Base-by-base conservation (phyloP, 441 rosid genomes). In the Erodium trifolium region DNA sequence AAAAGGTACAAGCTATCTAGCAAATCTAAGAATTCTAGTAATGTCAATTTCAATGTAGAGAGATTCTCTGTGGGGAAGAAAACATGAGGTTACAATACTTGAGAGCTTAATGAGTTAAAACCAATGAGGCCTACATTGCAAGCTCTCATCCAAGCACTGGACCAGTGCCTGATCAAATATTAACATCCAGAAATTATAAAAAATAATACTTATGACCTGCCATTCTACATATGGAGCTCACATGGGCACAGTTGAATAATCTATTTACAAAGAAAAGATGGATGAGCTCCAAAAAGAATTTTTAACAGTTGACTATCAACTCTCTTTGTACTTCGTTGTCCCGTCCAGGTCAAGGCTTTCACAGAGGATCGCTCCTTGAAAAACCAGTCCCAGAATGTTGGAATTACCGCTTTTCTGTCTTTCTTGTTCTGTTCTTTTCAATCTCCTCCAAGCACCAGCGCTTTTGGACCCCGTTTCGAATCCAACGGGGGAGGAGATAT, bases 231-330 rank as follows among this genome's bases (percentile, higher is more conserved):
- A 27, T 41, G 76, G 74, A 73, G 86, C 85, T 78, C 83, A 41
- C 47, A 11, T 12, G 60, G 64, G 67, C 75, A 17, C 68, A 63
- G 76, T 60, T 18, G 14, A 47, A 47, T 47, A 23, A 76, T 59
- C 17, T 83, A 82, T 85, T 79, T 87, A 85, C 89, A 85, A 71
- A 75, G 62, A 49, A 59, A 23, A 59, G 11, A 59, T 14, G 53
- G 41, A 71, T 23, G 83, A 79, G 83, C 84, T 78, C 87, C 83
- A 37, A 39, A 65, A 81, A 74, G 79, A 80, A 19, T 67, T 63
- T 71, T 64, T 51, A 68, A 73, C 76, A 45, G 80, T 77, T 71
- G 81, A 63, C 75, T 85, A 87, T 87, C 77, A 82, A 84, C 88
- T 81, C 85, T 72, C 47, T 34, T 76, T 71, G 70, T 75, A 75